phyloP scores from a whole-genome alignment of 495 filamentous ascomycete species.

The Pyrenula aspistea region DNA sequence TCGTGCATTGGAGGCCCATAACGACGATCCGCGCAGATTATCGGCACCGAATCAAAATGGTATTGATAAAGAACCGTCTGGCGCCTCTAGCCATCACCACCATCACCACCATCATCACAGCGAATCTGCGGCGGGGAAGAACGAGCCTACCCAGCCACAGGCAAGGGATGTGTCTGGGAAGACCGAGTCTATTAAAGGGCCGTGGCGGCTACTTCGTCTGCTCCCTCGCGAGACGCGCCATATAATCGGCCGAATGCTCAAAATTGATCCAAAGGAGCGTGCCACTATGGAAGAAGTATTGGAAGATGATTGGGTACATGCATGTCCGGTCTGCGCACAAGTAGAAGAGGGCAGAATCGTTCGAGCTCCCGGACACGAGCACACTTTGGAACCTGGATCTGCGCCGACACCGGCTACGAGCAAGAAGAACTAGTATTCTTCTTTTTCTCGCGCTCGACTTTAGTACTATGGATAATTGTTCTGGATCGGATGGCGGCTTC shows the following conservation, averaged over 20 bases:
- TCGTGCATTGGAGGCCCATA: constrained; percentile 12
- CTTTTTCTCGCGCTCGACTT: too few species aligned
- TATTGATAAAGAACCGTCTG: constrained; percentile 1
- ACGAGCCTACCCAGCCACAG: constrained; percentile 6
- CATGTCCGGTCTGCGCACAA: constrained; percentile 52
- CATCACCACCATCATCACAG: constrained; percentile 15
- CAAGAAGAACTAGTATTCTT: background rate
- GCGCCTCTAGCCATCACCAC: constrained; percentile 8
- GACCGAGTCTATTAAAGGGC: constrained; percentile 76
- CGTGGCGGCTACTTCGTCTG: constrained; percentile 84
- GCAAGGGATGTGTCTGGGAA: constrained; percentile 22
- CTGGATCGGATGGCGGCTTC: too few species aligned
- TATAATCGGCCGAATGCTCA: constrained; percentile 87
- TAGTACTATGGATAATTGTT: too few species aligned
- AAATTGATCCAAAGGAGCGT: constrained; percentile 71
- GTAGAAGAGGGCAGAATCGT: constrained; percentile 42
- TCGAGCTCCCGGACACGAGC: constrained; percentile 43
- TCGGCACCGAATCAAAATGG: constrained; percentile 16
- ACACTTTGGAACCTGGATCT: constrained; percentile 44
- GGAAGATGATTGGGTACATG: constrained; percentile 77
- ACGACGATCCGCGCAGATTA: constrained; percentile 24
- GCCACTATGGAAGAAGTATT: constrained; percentile 78
- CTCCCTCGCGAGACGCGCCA: constrained; percentile 81
- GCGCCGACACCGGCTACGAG: background rate
- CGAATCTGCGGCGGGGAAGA: constrained; percentile 11